These are phyloP conservation scores for Abortiporus biennis DNA, from an alignment of 1,284 basidiomycete species.

Conservation along the genomic window DNA sequence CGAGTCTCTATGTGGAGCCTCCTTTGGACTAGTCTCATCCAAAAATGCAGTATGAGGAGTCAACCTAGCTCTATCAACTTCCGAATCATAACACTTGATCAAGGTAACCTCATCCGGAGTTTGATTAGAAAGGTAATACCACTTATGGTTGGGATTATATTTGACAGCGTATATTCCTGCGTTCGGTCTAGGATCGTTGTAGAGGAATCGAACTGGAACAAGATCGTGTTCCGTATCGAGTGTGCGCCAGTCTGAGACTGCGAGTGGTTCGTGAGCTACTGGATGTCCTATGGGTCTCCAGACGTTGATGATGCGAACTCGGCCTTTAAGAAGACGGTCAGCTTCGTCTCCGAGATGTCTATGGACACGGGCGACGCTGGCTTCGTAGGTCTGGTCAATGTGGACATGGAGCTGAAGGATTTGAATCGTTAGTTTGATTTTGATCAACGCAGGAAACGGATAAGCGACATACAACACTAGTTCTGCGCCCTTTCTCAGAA, in stretches of 20 bases:
- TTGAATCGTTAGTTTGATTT: conserved; percentile 8
- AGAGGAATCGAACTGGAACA: conserved; percentile 31
- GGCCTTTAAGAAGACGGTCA: conserved; percentile 30
- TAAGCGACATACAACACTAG: not conserved
- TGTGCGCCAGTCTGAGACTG: conserved; percentile 50
- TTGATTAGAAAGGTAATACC: conserved; percentile 51
- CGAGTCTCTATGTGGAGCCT: conserved; percentile 35
- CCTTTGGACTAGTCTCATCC: conserved; percentile 30
- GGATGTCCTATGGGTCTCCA: conserved; percentile 54
- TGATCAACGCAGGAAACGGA: not conserved
- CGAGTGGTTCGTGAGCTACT: conserved; percentile 50
- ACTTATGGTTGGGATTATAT: conserved; percentile 40
- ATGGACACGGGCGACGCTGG: conserved; percentile 42
- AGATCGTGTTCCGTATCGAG: conserved; percentile 39
- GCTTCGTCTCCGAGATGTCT: conserved; percentile 39
- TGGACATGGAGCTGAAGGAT: conserved; percentile 29
- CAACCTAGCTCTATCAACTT: conserved; percentile 31
- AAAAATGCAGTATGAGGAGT: conserved; percentile 43
- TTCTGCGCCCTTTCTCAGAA: not conserved
- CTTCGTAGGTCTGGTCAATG: conserved; percentile 49
- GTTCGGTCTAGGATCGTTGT: conserved; percentile 23
- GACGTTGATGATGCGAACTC: conserved; percentile 61
- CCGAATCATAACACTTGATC: conserved; percentile 44
- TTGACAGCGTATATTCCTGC: conserved; percentile 46
- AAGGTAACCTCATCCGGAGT: conserved; percentile 40